Base-by-base conservation (phyloP, 1,139 yeast species). In the Hansenula lynferdii region DNA sequence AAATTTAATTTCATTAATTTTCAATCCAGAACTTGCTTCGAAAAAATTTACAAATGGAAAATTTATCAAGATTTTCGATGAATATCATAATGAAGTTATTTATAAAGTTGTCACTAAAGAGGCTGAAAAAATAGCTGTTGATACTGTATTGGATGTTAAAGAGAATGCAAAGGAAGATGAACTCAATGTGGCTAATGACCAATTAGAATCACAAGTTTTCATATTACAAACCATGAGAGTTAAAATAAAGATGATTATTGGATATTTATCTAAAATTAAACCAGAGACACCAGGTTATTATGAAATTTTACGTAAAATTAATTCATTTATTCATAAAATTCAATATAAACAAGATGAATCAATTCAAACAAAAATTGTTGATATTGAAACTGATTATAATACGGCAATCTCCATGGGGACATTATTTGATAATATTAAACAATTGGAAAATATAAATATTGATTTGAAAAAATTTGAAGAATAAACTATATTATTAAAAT, bases 401-500 rank as follows among this genome's bases (percentile, higher is more conserved):
- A 31, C 49, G 7, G 30, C 42, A 6, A 30, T 47, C 5, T 39
- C 43, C 6, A 27, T 50, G 1, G 53, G 53, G 0, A 25, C 39
- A 8, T 12, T 43, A 8, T 35, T 26, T 26, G 41, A 43, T 9
- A 45, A 40, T 22, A 11, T 42, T 4, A 28, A 28, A 10, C 29
- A 18, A 14, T 20, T 45, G 19, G 37, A 29, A 9, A 25, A 23
- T 6, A 35, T 40, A 3, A 39, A 22, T 16, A 12, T 36, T 5
- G 43, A 41, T 35, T 28, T 44, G 17, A 44, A 38, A 24, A 44
- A 39, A 17, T 20, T n/a, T 20, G 35, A 33, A n/a, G n/a, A n/a
- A n/a, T n/a, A n/a, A n/a, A n/a, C 4, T 5, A 10, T 7, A n/a
- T n/a, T n/a, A 4, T 30, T 24, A 38, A 23, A 45, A 76, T 8